A percentile compares a stretch with the other conserved stretches of the same genome.
Conservation (phyloP, 2,329 filamentous ascomycete genomes). For the Thelonectria blattea region DNA sequence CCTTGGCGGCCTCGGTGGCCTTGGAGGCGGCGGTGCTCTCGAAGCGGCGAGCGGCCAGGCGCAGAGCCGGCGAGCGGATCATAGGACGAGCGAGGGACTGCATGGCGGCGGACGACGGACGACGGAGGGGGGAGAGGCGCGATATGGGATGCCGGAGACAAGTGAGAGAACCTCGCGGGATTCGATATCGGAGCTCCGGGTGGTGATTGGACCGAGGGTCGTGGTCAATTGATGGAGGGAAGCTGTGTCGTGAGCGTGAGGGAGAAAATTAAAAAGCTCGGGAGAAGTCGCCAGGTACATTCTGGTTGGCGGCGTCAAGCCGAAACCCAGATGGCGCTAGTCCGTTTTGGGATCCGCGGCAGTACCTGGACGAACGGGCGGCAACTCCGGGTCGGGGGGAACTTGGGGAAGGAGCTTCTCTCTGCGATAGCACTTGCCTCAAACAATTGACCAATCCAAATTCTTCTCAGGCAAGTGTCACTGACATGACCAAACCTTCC, state of each 20-base stretch:
- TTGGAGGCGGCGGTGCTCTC: constrained; percentile 62
- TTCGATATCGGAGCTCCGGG: constrained; percentile 39
- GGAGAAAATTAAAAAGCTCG: constrained; percentile 55
- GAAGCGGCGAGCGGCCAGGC: constrained; percentile 61
- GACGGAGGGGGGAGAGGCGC: constrained; percentile 36
- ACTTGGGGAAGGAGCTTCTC: not conserved
- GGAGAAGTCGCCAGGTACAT: constrained; percentile 49
- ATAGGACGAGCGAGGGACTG: constrained; percentile 50
- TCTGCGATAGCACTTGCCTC: not conserved
- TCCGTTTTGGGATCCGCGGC: constrained; percentile 36
- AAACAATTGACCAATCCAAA: not conserved
- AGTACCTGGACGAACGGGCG: constrained; percentile 27
- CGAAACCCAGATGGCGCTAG: constrained; percentile 38
- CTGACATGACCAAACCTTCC: too few relatives aligned
- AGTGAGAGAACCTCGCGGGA: constrained; percentile 31
- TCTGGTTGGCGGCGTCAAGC: constrained; percentile 29
- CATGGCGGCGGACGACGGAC: constrained; percentile 35
- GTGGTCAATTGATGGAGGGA: constrained; percentile 47
- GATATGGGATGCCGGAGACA: constrained; percentile 16
- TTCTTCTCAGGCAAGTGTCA: not conserved
- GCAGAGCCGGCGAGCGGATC: constrained; percentile 54
- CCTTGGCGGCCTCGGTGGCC: constrained; percentile 51
- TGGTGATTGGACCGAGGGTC: constrained; percentile 34
- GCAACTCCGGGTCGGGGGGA: constrained; percentile 18
- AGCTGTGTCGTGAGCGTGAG: constrained; percentile 37